A percentile compares a stretch with the other conserved stretches of the same genome.
phyloP scores from a whole-genome alignment of 1,284 basidiomycete genomes.

The Mycosarcoma mackinlayi region DNA sequence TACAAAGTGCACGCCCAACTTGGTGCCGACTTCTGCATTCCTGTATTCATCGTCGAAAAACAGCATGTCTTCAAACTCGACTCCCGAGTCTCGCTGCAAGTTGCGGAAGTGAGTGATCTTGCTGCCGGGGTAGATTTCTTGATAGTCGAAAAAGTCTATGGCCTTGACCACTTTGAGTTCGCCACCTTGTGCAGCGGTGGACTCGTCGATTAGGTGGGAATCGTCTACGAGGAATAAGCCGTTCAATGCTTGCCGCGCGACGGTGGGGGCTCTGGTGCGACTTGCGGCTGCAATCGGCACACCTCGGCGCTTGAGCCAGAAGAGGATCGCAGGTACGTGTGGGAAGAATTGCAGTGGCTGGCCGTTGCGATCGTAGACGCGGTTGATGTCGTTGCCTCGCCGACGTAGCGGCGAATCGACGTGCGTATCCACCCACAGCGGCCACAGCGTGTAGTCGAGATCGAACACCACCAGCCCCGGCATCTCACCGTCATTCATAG shows the following conservation, averaged over 20 bases:
- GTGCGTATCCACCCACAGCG: constrained; percentile 64
- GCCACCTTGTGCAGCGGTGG: neutral
- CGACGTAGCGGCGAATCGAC: constrained; percentile 57
- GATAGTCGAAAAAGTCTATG: constrained; percentile 56
- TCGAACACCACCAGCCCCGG: constrained; percentile 63
- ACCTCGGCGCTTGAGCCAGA: constrained; percentile 35
- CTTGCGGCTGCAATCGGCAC: constrained; percentile 58
- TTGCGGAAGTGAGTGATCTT: constrained; percentile 63
- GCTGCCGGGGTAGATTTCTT: constrained; percentile 65
- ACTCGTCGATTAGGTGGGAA: constrained; percentile 1
- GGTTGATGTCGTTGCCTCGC: constrained; percentile 45
- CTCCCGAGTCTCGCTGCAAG: constrained; percentile 49
- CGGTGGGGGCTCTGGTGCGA: constrained; percentile 57
- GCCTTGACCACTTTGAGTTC: constrained; percentile 31
- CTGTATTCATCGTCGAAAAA: constrained; percentile 66
- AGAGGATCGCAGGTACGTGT: constrained; percentile 61
- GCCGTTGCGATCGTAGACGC: constrained; percentile 50
- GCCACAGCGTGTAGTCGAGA: constrained; percentile 66
- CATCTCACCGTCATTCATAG: constrained; percentile 13
- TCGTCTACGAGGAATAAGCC: constrained; percentile 49
- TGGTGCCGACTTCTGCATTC: constrained; percentile 60
- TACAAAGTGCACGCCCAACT: constrained; percentile 66
- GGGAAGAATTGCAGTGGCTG: constrained; percentile 57
- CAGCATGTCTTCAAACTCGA: constrained; percentile 63
- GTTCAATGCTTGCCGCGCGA: constrained; percentile 61